These are phyloP conservation scores for Parietaria judaica DNA, from an alignment of 306 rosid genomes.

Conservation along the genomic window DNA sequence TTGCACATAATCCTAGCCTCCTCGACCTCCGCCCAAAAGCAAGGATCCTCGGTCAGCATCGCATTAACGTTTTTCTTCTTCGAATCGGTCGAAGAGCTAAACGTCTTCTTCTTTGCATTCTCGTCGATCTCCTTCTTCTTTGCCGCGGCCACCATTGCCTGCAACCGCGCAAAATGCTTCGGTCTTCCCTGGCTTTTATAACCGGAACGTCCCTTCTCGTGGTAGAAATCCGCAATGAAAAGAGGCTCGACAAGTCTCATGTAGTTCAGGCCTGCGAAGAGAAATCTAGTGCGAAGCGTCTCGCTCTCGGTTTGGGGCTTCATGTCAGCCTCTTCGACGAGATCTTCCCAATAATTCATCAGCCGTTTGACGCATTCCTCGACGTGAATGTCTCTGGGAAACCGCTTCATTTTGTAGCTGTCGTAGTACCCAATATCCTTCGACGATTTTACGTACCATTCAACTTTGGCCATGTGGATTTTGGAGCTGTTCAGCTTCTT, in stretches of 20 bases:
- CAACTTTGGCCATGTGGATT: conserved; percentile 41
- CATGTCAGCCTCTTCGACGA: conserved; percentile 36
- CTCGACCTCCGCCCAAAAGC: conserved; percentile 73
- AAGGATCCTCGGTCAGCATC: conserved; percentile 53
- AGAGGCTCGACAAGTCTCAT: conserved; percentile 68
- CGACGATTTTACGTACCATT: conserved; percentile 47
- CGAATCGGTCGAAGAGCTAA: not conserved
- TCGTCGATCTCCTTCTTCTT: not conserved
- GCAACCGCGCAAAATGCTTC: conserved; percentile 30
- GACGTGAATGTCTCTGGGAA: conserved; percentile 7
- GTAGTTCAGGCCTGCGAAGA: conserved; percentile 37
- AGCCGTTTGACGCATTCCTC: conserved; percentile 18
- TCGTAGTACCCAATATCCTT: conserved; percentile 53
- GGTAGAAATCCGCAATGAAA: conserved; percentile 42
- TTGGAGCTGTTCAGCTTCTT: conserved; percentile 28
- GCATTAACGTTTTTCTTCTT: conserved; percentile 20
- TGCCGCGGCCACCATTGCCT: conserved; percentile 27
- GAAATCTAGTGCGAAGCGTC: conserved; percentile 24
- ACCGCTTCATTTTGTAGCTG: conserved; percentile 20
- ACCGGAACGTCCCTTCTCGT: not conserved
- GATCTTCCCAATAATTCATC: conserved; percentile 35
- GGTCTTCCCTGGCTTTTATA: conserved; percentile 24
- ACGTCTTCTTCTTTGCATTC: no score
- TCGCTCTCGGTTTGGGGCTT: conserved; percentile 42
- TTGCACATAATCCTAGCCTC: conserved; percentile 37